Percentiles rank a stretch among this genome's conserved stretches.
Evolutionary conservation across 2,329 filamentous ascomycete genomes (phyloP).

Genomic region (Mycosphaerella sp.): DNA sequence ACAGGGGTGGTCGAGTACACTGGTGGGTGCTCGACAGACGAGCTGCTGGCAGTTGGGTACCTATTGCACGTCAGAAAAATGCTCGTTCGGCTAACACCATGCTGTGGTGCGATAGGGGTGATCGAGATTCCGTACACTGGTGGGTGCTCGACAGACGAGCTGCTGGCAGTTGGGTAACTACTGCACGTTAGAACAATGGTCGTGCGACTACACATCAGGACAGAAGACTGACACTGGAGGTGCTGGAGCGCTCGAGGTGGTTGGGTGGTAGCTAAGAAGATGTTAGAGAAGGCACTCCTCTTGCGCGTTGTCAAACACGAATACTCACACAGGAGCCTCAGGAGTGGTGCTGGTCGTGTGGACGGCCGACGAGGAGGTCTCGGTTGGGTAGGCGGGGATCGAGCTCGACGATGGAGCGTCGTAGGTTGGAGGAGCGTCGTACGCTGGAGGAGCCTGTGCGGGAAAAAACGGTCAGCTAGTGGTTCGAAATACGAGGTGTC

Average conservation of each 20-base stretch:
- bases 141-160: neutral
- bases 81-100: too few species aligned
- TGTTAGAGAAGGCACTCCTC: neutral
- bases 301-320: too few species aligned
- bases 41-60: too few species aligned
- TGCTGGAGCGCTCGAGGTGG: neutral
- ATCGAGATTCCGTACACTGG: neutral
- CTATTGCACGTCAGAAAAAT: too few species aligned
- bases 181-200: too few species aligned
- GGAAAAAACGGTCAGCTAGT: neutral
- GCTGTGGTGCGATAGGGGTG: too few species aligned
- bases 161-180: neutral
- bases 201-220: neutral
- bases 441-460: neutral
- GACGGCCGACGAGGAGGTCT: neutral
- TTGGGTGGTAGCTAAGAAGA: neutral
- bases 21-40: neutral
- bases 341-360: neutral
- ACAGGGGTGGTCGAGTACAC: neutral
- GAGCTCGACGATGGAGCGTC: constrained; percentile 3
- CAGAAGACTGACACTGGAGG: neutral
- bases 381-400: neutral
- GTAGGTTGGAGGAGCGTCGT: neutral
- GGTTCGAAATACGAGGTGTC: neutral
- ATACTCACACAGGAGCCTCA: neutral